These are phyloP conservation scores for Ceratopteris richardii DNA, from an alignment of 75 land plant genomes.

Conservation along the genomic window DNA sequence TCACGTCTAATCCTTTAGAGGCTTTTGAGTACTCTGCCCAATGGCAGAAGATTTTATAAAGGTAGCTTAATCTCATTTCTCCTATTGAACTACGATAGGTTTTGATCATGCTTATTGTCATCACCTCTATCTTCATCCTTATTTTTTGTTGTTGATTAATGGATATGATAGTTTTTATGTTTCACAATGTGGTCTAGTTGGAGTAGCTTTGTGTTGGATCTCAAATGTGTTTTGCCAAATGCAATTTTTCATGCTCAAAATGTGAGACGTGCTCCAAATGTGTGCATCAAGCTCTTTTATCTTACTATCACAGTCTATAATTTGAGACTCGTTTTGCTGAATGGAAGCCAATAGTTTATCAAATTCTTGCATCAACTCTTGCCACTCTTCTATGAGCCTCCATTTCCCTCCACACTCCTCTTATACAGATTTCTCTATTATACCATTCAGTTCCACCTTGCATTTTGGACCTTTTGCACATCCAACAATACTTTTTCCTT, in stretches of 20 bases:
- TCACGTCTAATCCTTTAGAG: too few relatives aligned
- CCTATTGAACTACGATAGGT: too few relatives aligned
- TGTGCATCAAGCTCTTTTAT: conserved; percentile 45
- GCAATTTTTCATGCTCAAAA: conserved; percentile 30
- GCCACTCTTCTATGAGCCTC: conserved; percentile 25
- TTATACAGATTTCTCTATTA: conserved; percentile 30
- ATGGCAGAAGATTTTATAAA: too few relatives aligned
- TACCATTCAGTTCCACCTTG: conserved; percentile 29
- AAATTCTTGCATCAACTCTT: conserved; percentile 40
- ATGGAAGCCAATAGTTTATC: conserved; percentile 51
- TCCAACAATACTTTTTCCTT: conserved; percentile 47
- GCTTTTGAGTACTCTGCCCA: too few relatives aligned
- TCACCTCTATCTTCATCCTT: too few relatives aligned
- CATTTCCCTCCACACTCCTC: conserved; percentile 40
- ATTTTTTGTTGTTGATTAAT: too few relatives aligned
- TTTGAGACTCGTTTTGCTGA: conserved; percentile 50
- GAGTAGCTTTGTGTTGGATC: too few relatives aligned
- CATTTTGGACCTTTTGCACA: conserved; percentile 36
- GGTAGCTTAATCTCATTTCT: too few relatives aligned
- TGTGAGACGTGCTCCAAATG: conserved; percentile 29
- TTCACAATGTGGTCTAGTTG: too few relatives aligned
- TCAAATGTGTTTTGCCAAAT: conserved; percentile 20
- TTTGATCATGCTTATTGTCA: too few relatives aligned
- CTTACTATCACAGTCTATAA: conserved; percentile 38
- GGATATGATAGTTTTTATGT: too few relatives aligned